Evolutionary conservation across 1,284 basidiomycete genomes (phyloP), one percentile per base, ranked within the genome.

Genomic region (Naganishia albida): DNA sequence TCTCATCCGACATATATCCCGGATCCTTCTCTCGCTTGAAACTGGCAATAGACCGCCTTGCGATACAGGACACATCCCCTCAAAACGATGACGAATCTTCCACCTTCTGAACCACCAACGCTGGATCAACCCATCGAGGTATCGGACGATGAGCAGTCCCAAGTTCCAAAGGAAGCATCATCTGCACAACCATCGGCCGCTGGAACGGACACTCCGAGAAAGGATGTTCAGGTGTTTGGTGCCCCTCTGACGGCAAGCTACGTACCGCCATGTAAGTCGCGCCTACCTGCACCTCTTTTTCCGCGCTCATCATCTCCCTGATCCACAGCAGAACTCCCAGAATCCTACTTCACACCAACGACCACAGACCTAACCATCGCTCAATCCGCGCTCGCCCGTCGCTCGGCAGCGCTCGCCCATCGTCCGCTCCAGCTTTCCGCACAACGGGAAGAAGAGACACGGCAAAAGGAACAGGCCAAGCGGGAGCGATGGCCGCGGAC

Each of bases 271-370:
- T 60, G 56, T 60, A 50, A 28, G 46, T 25, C 25, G 6, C 46
- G 7, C 46, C 20, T n/a, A 13, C 34, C 28, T 43, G 15, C 26
- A n/a, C 56, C n/a, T 13, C 16, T 38, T 28, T 7, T 10, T 23
- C 15, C 26, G 12, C 25, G 8, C 23, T 39, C 18, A 70, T 38
- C 18, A 56, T 13, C 1, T 26, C 30, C 39, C 57, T 40, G 20
- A 30, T 48, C 2, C n/a, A 23, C 65, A 68, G 70, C 69, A 49
- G 71, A 73, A 25, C 62, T 72, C 25, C 67, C 70, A 65, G 75
- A 74, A 23, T 49, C 70, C 3, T 78, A 76, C 70, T 79, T 77
- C 67, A 73, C 75, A 10, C 56, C 56, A 49, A 60, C 56, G 10
- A 60, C 56, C 46, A 39, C 30, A n/a, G 56, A 60, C 34, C 44